Evolutionary conservation across 164 flowering plant species (phyloP).

Genomic region (Akebia trifoliata): DNA sequence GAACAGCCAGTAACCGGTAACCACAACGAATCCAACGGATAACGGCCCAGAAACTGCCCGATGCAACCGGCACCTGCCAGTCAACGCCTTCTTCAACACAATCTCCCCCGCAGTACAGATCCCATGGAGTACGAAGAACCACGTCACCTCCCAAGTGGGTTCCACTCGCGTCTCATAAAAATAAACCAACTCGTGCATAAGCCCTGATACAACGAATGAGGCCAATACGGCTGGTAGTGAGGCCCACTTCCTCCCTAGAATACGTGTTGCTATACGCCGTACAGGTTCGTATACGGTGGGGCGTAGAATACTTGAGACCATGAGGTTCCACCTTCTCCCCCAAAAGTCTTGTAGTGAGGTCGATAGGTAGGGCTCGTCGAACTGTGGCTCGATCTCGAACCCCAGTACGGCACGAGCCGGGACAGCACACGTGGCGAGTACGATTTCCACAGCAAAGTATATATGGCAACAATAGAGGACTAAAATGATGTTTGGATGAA

Average conservation of each 20-base stretch:
- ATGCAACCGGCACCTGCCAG: constrained; percentile 10
- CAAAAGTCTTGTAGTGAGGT: constrained; percentile 59
- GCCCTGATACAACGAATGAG: constrained; percentile 30
- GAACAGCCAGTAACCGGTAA: background rate
- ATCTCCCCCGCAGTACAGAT: constrained; percentile 14
- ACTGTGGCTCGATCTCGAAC: constrained; percentile 46
- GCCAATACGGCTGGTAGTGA: constrained; percentile 12
- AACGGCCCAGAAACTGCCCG: constrained; percentile 5
- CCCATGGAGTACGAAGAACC: constrained; percentile 26
- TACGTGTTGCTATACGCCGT: background rate
- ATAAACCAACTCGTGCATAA: constrained; percentile 42
- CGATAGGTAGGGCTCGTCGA: constrained; percentile 42
- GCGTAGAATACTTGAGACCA: constrained; percentile 38
- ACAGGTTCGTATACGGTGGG: constrained; percentile 42
- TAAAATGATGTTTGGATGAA: constrained; percentile 14
- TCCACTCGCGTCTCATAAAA: constrained; percentile 16
- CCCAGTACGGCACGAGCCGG: constrained; percentile 27
- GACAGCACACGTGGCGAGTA: constrained; percentile 19
- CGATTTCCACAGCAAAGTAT: constrained; percentile 24
- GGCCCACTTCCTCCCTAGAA: constrained; percentile 26
- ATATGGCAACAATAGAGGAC: constrained; percentile 21
- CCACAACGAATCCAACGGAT: constrained; percentile 16
- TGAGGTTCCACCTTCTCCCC: constrained; percentile 28
- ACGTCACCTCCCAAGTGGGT: constrained; percentile 28
- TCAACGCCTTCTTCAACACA: constrained; percentile 7